These are phyloP conservation scores for Leptographium flavum DNA, from an alignment of 2,329 filamentous ascomycete species.

Conservation along the genomic window DNA sequence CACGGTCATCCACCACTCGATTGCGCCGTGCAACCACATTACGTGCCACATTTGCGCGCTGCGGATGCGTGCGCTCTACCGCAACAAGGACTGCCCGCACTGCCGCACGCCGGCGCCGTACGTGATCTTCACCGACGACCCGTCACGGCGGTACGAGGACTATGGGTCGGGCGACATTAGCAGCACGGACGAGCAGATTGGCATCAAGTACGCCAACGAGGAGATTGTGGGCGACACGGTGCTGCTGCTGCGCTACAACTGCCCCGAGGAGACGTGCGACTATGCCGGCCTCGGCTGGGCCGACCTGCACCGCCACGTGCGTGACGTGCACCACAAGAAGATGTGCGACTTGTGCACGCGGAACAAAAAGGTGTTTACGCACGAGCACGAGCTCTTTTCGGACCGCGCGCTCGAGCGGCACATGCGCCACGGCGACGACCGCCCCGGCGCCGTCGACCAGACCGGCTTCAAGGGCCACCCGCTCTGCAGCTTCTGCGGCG, in stretches of 20 bases:
- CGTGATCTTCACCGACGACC: conserved; percentile 85
- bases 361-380: conserved; percentile 96
- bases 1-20: conserved; percentile 69
- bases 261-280: conserved; percentile 67
- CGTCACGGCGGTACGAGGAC: conserved; percentile 71
- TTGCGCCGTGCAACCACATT: conserved; percentile 88
- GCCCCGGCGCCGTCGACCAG: conserved; percentile 77
- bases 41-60: conserved; percentile 95
- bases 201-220: conserved; percentile 78
- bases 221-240: conserved; percentile 87
- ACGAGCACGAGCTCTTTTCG: conserved; percentile 89
- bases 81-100: conserved; percentile 92
- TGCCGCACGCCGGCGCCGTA: conserved; percentile 68
- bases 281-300: conserved; percentile 59
- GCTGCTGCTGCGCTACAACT: conserved; percentile 83
- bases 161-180: conserved; percentile 61
- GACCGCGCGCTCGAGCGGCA: conserved; percentile 69
- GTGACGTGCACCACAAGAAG: conserved; percentile 65
- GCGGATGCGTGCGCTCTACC: conserved; percentile 84
- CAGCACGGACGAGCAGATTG: conserved; percentile 69
- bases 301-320: conserved; percentile 60
- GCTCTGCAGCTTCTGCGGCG: conserved; percentile 80
- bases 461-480: conserved; percentile 95
- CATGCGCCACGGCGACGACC: conserved; percentile 82
- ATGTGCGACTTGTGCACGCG: conserved; percentile 84